These are phyloP conservation scores for Talinum fruticosum DNA, from an alignment of 148 eudicot species.

Conservation along the genomic window DNA sequence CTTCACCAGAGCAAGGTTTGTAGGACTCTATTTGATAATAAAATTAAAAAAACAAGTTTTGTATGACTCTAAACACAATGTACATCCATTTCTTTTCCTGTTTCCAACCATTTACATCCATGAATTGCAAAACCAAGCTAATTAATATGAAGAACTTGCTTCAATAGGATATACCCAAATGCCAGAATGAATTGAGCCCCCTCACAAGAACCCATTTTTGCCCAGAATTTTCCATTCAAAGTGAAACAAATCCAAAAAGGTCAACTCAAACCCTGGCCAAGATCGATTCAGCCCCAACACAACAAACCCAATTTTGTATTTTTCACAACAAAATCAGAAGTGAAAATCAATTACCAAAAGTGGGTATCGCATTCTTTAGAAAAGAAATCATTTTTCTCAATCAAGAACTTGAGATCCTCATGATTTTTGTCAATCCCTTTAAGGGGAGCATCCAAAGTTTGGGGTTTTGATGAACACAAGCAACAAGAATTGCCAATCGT, in stretches of 20 bases:
- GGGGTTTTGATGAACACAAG: conserved; percentile 39
- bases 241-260: not conserved
- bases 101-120: conserved; percentile 4
- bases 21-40: too few species aligned
- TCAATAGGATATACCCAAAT: not conserved
- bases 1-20: too few species aligned
- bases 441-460: conserved; percentile 33
- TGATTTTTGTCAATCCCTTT: conserved; percentile 28
- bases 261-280: not conserved
- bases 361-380: conserved; percentile 75
- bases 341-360: conserved; percentile 29
- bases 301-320: conserved; percentile 6
- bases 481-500: conserved; percentile 23
- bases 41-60: too few species aligned
- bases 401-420: conserved; percentile 48
- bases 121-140: not conserved
- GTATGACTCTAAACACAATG: not conserved
- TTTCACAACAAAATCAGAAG: not conserved
- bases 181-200: not conserved
- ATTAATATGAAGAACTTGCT: not conserved
- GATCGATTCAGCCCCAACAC: not conserved
- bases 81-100: too few species aligned
- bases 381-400: conserved; percentile 77
- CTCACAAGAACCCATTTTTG: not conserved
- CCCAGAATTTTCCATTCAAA: not conserved